Percentiles rank a stretch among this genome's conserved stretches.
Conservation (phyloP, 345 rosid species). For the Eucalyptus regnans region DNA sequence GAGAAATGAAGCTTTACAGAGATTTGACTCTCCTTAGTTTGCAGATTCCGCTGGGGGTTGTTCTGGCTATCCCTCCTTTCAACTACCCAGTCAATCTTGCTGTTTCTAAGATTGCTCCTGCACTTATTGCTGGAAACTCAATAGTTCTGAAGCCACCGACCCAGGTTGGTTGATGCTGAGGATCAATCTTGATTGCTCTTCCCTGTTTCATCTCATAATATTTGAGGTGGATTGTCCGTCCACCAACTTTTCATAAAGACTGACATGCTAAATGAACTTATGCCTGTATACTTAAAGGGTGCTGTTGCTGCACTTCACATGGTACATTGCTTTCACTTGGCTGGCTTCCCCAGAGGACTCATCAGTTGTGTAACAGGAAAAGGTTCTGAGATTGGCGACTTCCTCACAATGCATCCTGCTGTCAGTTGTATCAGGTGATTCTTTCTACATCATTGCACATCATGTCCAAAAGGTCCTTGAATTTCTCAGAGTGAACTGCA, state of each 20-base stretch:
- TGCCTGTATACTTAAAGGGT: constrained; percentile 28
- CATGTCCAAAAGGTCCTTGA: neutral
- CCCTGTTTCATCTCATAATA: neutral
- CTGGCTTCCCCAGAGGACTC: constrained; percentile 94
- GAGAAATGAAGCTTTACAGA: neutral
- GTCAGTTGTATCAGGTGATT: constrained; percentile 86
- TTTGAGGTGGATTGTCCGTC: neutral
- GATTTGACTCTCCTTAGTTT: neutral
- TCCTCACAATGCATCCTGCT: constrained; percentile 95
- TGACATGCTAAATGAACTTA: neutral
- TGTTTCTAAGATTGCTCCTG: constrained; percentile 92
- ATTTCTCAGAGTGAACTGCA: neutral
- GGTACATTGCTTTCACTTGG: constrained; percentile 98
- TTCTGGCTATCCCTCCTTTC: constrained; percentile 96
- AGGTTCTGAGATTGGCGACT: constrained; percentile 98
- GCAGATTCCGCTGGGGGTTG: constrained; percentile 83
- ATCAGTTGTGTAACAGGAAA: constrained; percentile 90
- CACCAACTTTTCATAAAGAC: neutral
- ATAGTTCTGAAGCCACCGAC: constrained; percentile 98
- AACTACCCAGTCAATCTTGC: constrained; percentile 98
- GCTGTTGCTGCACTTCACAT: constrained; percentile 95
- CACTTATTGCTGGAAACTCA: constrained; percentile 91
- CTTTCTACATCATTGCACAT: neutral
- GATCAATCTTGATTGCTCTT: neutral
- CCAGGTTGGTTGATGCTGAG: constrained; percentile 37